Base-by-base conservation (phyloP, 257 asterid species). In the Avicennia marina region DNA sequence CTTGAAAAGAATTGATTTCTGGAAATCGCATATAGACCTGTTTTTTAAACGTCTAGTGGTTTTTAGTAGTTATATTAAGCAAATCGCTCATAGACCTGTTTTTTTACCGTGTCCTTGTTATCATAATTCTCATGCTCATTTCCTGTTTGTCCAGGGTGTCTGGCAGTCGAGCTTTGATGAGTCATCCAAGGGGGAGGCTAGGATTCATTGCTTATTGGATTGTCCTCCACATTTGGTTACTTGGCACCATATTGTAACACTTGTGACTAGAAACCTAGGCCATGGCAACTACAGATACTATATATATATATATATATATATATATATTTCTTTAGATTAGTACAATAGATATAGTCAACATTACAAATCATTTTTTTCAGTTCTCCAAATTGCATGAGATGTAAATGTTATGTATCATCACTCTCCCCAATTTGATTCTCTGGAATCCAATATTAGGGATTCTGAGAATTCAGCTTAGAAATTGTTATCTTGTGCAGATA, bases 181-280 rank as follows among this genome's bases (percentile, higher is more conserved):
- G 76, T 53, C 97, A 67, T 71, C 98, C 98, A 7, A 77, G 95
- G 72, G 95, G 89, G 44, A 88, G 98, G 76, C 73, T 93, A 17
- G 83, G 97, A 17, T 68, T 93, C 51, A 53, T 93, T 50, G 84
- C 88, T 8, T 93, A 93, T 72, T 85, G 86, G 71, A 80, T 93
- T 38, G 48, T 84, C 65, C 48, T 93, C 75, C 98, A 93, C 67
- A 65, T 93, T 50, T 93, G 94, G 95, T 67, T 89, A 40, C 71
- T 89, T 21, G 98, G 81, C 63, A 52, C 89, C 75, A 66, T 93
- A 70, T 80, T 88, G 84, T 91, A 71, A 78, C 49, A 25, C 50
- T 26, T 24, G 49, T 52, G 64, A 29, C n/a, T n/a, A n/a, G n/a
- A n/a, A n/a, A n/a, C n/a, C n/a, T n/a, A n/a, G n/a, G n/a, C n/a